Base-by-base conservation (phyloP, 169 alveolate genomes). In the Cyclospora cayetanensis region DNA sequence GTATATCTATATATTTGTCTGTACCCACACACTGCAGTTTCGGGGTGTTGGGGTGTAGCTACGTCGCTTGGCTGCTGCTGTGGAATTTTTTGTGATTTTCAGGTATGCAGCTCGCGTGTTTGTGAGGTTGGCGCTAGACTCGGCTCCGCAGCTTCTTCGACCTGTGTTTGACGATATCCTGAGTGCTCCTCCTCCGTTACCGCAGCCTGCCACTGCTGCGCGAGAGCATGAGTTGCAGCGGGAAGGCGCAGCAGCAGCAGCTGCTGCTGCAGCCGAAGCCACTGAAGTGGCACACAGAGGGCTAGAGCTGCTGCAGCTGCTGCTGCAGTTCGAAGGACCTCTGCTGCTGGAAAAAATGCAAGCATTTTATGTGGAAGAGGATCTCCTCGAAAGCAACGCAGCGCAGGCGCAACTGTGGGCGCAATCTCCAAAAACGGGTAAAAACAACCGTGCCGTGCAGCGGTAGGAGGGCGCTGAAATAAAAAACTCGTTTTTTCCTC, bases 331-430 rank as follows among this genome's bases (percentile, higher is more conserved):
- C 87, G 87, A 77, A 29, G 87, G 87, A 12, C 87, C 52, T 31
- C 90, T 83, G 77, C 90, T 83, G 80, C 41, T 34, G 42, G 90
- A 83, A 80, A 34, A 66, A 63, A 83, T 83, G 90, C 90, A 83
- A 65, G 15, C n/a, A 0, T 37, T 60, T 55, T 55, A 34, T 15
- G 90, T 83, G 20, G 29, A 25, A 2, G 90, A 83, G 27, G 35
- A 53, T 0, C 90, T 83, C 39, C 79, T 55, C 42, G 31, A 52
- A 41, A 39, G 18, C 34, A 83, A 83, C 27, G 65, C 77, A 0
- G 15, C 37, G 41, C 90, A 83, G n/a, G 80, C 76, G 77, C 77
- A 27, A 29, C 53, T 55, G 90, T 29, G 82, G 82, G 53, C 82
- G 3, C n/a, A n/a, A n/a, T n/a, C n/a, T n/a, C n/a, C n/a, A n/a